Evolutionary conservation across 805 yeast species (phyloP), one percentile per base, ranked within the genome.

Genomic region (Candida taoyuanica): DNA sequence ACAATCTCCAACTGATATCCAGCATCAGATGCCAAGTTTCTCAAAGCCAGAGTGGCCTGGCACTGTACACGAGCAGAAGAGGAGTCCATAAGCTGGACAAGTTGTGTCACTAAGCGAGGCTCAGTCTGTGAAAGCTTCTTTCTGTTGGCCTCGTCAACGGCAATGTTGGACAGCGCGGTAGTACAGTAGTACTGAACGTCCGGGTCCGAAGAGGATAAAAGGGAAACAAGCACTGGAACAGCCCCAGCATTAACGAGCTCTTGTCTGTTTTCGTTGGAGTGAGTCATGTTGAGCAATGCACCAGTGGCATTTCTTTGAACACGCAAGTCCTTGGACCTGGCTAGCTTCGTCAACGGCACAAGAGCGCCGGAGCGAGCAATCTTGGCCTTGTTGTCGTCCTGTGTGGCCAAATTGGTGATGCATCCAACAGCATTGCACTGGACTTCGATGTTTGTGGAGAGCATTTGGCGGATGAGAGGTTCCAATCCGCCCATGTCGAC

Each of bases 341-440:
- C 98, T 47, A 93, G 73, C 62, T 86, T 87, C 1, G 98, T 91
- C 53, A 93, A 74, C 4, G 98, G 98, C 21, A 87, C 81, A 43
- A 93, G 72, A 1, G 98, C 98, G 15, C 98, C 99, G 17, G 94
- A 81, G 34, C 88, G 82, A 16, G 99, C 99, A 54, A 93, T 93
- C 60, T 87, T 88, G 37, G 93, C 81, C 63, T 93, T 93, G 66
- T 93, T 93, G 55, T 87, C 96, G 63, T 93, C 99, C 64, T 86
- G 96, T 6, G 98, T 93, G 7, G 98, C 98, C 62, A 93, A 75
- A 59, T 93, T 93, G 26, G 99, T 93, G 57, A 93, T 89, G 62
- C 98, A 93, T 14, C 99, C 99, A 40, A 93, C 98, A 3, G 99
- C 98, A 59, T 93, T 93, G 64, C 99, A 93, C 65, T 93, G 98